Percentiles rank a stretch among this genome's conserved stretches.
Evolutionary conservation across 2,329 filamentous ascomycete genomes (phyloP).

Genomic region (Cyanodermella asteris): DNA sequence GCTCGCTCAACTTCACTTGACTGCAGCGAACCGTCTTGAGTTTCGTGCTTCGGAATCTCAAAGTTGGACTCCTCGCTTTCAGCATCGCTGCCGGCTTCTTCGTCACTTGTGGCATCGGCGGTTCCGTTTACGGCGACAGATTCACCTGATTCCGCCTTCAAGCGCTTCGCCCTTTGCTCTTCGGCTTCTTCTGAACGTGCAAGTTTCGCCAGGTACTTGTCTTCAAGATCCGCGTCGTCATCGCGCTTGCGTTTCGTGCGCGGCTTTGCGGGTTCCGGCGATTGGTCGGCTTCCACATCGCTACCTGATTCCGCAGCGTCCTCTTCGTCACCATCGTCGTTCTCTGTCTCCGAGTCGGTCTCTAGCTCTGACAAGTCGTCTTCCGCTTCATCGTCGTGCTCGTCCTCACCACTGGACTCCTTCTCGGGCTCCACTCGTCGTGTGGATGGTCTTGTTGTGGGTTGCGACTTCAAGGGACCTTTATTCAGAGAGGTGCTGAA

Average conservation of each 20-base stretch:
- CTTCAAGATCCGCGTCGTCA: constrained; percentile 11
- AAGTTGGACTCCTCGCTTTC: no score
- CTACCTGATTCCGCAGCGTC: constrained; percentile 29
- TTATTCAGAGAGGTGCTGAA: no score
- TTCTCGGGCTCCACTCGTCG: no score
- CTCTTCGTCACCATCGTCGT: constrained; percentile 30
- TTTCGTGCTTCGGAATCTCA: constrained; percentile 11
- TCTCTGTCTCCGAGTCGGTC: constrained; percentile 5
- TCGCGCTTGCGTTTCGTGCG: constrained; percentile 4
- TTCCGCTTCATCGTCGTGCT: constrained; percentile 13
- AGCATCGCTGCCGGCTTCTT: constrained; percentile 9
- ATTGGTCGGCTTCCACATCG: no score
- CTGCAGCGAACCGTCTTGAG: constrained; percentile 8
- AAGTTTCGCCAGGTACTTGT: constrained; percentile 11
- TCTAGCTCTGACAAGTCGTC: constrained; percentile 17
- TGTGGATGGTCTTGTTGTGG: no score
- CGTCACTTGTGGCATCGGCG: constrained; percentile 9
- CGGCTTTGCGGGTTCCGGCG: constrained; percentile 14
- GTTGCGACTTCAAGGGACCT: no score
- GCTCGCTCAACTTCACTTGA: constrained; percentile 55
- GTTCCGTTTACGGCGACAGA: constrained; percentile 8
- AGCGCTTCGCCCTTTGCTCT: no score
- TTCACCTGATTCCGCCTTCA: constrained; percentile 13
- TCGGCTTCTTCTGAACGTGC: constrained; percentile 14
- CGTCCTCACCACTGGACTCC: constrained; percentile 16